A percentile compares a stretch with the other conserved stretches of the same genome.
Evolutionary conservation across 164 flowering plant genomes (phyloP).

Genomic region (Stephania cephalantha): DNA sequence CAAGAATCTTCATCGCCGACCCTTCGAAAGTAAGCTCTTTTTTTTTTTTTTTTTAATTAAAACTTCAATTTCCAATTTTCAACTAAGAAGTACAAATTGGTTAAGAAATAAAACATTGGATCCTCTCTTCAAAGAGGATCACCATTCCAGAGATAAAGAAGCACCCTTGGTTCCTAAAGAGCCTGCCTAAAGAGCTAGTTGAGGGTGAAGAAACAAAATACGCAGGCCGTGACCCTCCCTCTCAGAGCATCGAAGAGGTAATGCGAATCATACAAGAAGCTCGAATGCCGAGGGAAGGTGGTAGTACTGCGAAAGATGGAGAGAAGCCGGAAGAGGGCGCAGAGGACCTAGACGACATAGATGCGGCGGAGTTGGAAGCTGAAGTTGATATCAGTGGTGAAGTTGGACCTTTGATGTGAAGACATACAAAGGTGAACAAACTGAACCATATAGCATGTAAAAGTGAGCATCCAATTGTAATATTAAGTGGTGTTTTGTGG

Average conservation of each 20-base stretch:
- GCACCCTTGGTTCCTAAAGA: constrained; percentile 63
- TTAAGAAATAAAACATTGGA: no score
- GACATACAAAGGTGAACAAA: no score
- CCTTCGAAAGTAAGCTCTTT: neutral
- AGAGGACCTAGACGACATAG: neutral
- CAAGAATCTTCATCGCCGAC: constrained; percentile 53
- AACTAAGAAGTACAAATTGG: no score
- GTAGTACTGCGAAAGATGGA: constrained; percentile 18
- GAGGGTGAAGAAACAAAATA: constrained; percentile 45
- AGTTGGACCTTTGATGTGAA: no score
- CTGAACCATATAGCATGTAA: no score
- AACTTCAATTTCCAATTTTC: no score
- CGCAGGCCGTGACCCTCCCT: constrained; percentile 19
- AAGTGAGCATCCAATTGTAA: no score
- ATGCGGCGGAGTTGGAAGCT: neutral
- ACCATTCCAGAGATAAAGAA: constrained; percentile 62
- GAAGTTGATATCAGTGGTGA: no score
- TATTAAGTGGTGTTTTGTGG: no score
- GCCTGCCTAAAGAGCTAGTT: constrained; percentile 43
- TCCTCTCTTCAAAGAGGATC: constrained; percentile 42
- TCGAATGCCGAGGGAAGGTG: constrained; percentile 28
- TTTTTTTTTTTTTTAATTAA: no score
- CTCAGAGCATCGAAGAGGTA: constrained; percentile 54
- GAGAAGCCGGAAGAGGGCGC: constrained; percentile 11
- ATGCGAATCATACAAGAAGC: constrained; percentile 62